These are phyloP conservation scores for Linanthus parryae DNA, from an alignment of 148 eudicot species.

Conservation along the genomic window DNA sequence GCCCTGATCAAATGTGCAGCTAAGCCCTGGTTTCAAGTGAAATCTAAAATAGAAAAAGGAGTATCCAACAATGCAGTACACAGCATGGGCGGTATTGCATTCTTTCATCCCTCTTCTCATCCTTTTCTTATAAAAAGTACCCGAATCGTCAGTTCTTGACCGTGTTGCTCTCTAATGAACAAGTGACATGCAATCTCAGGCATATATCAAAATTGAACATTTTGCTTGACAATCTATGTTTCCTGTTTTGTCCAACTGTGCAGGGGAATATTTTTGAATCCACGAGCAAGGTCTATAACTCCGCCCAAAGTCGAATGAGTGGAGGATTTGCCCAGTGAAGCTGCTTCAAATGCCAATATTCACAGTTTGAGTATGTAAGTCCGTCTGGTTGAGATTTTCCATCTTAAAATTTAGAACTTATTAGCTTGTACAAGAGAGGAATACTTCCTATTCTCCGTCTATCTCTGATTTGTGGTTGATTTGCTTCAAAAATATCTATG, in stretches of 20 bases:
- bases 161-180: neutral
- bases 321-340: too few relatives aligned
- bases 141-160: conserved; percentile 74
- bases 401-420: too few relatives aligned
- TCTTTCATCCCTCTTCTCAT: neutral
- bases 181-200: too few relatives aligned
- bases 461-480: too few relatives aligned
- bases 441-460: too few relatives aligned
- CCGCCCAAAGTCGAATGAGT: conserved; percentile 43
- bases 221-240: neutral
- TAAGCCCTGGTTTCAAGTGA: conserved; percentile 74
- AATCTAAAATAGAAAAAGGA: conserved; percentile 68
- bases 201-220: too few relatives aligned
- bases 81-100: conserved; percentile 74
- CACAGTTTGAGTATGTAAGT: too few relatives aligned
- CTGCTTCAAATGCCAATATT: too few relatives aligned
- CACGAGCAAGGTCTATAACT: conserved; percentile 62
- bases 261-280: conserved; percentile 91
- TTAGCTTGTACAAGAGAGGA: too few relatives aligned
- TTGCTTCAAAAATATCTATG: too few relatives aligned
- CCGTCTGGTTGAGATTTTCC: too few relatives aligned
- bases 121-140: neutral
- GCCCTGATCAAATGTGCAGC: conserved; percentile 37
- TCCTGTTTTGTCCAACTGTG: conserved; percentile 3
- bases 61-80: conserved; percentile 68